Evolutionary conservation across 2,329 filamentous ascomycete genomes (phyloP).

Genomic region (Stenocarpella maydis): DNA sequence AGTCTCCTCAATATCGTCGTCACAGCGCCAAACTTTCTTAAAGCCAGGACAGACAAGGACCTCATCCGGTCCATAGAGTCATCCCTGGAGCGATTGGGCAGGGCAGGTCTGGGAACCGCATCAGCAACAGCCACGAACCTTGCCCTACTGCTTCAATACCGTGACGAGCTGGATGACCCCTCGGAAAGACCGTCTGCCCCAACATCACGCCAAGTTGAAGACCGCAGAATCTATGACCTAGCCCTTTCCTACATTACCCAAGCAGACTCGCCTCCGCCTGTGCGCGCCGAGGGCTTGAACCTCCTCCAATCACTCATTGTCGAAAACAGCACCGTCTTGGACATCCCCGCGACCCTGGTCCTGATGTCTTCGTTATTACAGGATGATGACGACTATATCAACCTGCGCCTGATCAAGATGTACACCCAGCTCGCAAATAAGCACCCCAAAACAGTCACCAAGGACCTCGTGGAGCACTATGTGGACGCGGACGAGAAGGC

Average conservation of each 20-base stretch:
- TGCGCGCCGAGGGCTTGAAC: conserved; percentile 71
- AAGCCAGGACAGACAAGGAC: conserved; percentile 52
- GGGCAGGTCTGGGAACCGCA: conserved; percentile 49
- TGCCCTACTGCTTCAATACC: conserved; percentile 62
- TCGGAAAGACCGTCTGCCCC: conserved; percentile 49
- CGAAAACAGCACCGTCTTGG: conserved; percentile 64
- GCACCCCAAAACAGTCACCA: conserved; percentile 68
- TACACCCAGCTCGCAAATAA: conserved; percentile 68
- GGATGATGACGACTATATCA: conserved; percentile 76
- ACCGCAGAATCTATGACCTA: conserved; percentile 68
- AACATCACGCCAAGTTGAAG: conserved; percentile 61
- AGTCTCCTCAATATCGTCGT: conserved; percentile 69
- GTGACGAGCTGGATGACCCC: conserved; percentile 59
- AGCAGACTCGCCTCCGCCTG: conserved; percentile 69
- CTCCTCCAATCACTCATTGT: conserved; percentile 66
- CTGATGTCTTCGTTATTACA: conserved; percentile 70
- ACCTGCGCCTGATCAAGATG: conserved; percentile 71
- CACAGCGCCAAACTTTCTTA: conserved; percentile 64
- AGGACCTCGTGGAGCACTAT: conserved; percentile 73
- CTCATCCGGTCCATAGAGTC: conserved; percentile 56
- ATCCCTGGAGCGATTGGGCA: conserved; percentile 56
- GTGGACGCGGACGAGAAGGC: conserved; percentile 68
- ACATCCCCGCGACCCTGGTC: conserved; percentile 71
- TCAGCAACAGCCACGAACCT: conserved; percentile 65
- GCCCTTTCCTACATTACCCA: conserved; percentile 71